Evolutionary conservation across 768 basidiomycete genomes (phyloP), one percentile per base, ranked within the genome.

Genomic region (Lactarius akahatsu): DNA sequence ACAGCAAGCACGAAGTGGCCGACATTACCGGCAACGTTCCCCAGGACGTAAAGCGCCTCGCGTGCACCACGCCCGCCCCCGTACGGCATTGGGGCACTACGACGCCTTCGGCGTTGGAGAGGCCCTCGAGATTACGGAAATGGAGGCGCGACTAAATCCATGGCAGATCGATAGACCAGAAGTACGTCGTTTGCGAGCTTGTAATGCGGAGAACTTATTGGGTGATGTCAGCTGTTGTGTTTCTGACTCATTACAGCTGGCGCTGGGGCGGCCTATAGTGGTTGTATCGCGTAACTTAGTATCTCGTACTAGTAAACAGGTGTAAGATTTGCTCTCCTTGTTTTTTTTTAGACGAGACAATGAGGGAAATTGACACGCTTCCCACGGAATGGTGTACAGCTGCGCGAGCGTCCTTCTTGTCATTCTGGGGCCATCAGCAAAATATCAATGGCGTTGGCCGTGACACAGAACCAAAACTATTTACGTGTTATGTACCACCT

Each of bases 181-280:
- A 72, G 88, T 86, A 7, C 4, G 86, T 86, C 26, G 77, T 84
- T 9, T 85, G 86, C 4, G 90, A 90, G 73, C 77, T 90, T 11
- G 75, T 80, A 57, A 86, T 89, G 56, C 80, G 81, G 60, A 86
- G 86, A 78, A 80, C 1, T 36, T 40, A 50, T 15, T 28, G 1
- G 34, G 50, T 61, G 28, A 43, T 30, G 18, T 32, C 50, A 18
- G 8, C 47, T 43, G 26, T 34, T 4, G 41, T 23, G 45, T 52
- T 43, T 32, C 28, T 20, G 50, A 23, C 43, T 60, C 7, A 15
- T 58, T 36, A 23, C 58, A 56, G 43, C 68, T 88, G 89, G 82
- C 64, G 87, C 87, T 30, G 86, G 86, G 2, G 88, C 89, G 84
- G 78, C 90, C 18, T 89, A 90, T 69, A 89, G 90, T n/a, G 89